phyloP scores from a whole-genome alignment of 2,329 filamentous ascomycete genomes.

The Aspergillus carbonarius region DNA sequence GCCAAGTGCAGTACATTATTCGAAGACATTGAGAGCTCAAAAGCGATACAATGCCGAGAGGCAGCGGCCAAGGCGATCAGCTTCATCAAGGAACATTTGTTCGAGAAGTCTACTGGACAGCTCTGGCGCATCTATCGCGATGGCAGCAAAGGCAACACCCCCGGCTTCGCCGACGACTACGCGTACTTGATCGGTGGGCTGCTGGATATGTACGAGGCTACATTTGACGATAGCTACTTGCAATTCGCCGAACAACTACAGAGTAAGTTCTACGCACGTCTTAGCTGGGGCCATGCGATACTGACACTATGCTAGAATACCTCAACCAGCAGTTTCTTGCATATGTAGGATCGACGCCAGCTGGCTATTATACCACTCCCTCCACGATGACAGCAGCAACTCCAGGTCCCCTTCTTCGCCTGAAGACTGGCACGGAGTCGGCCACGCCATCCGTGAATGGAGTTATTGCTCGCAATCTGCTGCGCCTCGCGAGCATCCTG shows the following conservation, averaged over 20 bases:
- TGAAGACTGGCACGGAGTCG: conserved; percentile 95
- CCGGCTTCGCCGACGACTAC: conserved; percentile 90
- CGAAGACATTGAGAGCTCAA: conserved; percentile 57
- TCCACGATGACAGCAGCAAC: conserved; percentile 60
- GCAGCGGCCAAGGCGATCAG: conserved; percentile 67
- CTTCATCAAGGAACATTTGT: conserved; percentile 74
- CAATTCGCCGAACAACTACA: conserved; percentile 81
- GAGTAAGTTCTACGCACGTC: conserved; percentile 48
- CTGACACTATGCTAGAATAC: conserved; percentile 50
- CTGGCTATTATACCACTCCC: conserved; percentile 45
- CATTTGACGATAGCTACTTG: conserved; percentile 71
- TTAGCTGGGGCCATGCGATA: not conserved
- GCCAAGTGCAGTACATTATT: conserved; percentile 71
- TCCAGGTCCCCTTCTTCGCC: conserved; percentile 64
- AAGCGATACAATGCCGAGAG: conserved; percentile 60
- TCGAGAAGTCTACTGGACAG: conserved; percentile 60
- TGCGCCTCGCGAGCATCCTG: conserved; percentile 71
- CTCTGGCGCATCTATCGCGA: conserved; percentile 75
- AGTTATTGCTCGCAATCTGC: conserved; percentile 81
- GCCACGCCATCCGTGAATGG: conserved; percentile 88
- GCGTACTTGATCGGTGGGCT: conserved; percentile 82
- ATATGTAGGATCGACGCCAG: conserved; percentile 38
- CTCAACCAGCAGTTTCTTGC: conserved; percentile 82
- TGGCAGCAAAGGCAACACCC: conserved; percentile 60
- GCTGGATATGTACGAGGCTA: conserved; percentile 80